Evolutionary conservation across 257 asterid species (phyloP).

Genomic region (Nicotiana tomentosiformis): DNA sequence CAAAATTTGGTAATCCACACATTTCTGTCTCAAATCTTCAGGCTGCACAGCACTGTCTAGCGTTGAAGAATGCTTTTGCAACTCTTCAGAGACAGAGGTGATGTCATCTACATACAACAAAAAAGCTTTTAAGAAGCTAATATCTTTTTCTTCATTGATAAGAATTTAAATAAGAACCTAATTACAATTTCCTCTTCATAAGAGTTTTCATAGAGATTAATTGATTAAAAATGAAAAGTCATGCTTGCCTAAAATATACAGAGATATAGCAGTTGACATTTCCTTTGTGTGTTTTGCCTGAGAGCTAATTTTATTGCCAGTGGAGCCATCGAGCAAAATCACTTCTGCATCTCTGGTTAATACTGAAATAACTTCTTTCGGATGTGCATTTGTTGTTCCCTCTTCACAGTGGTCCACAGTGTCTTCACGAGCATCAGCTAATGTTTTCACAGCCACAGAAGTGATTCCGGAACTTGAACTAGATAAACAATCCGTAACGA

Average conservation of each 20-base stretch:
- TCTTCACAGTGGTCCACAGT: conserved; percentile 33
- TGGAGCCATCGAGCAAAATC: conserved; percentile 51
- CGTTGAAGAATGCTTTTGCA: conserved; percentile 27
- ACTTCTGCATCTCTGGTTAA: conserved; percentile 62
- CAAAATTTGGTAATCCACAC: conserved; percentile 41
- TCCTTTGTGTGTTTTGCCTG: conserved; percentile 47
- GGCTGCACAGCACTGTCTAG: conserved; percentile 24
- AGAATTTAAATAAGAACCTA: background rate
- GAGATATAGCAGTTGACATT: conserved; percentile 52
- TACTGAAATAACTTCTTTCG: conserved; percentile 45
- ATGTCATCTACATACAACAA: conserved; percentile 55
- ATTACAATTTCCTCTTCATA: background rate
- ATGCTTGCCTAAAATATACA: conserved; percentile 70
- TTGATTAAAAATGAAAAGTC: conserved; percentile 5
- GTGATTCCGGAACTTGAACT: conserved; percentile 52
- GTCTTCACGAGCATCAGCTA: conserved; percentile 24
- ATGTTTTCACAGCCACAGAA: conserved; percentile 46
- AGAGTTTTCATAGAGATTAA: background rate
- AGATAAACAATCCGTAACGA: conserved; percentile 51
- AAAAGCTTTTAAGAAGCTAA: conserved; percentile 20
- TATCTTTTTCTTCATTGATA: background rate
- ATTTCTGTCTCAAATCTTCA: conserved; percentile 20
- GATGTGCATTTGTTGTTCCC: conserved; percentile 32
- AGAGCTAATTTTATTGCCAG: conserved; percentile 46
- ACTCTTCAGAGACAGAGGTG: conserved; percentile 35